A percentile compares a stretch with the other conserved stretches of the same genome.
Conservation (phyloP, 257 asterid genomes). For the Ajuga chamaepitys region DNA sequence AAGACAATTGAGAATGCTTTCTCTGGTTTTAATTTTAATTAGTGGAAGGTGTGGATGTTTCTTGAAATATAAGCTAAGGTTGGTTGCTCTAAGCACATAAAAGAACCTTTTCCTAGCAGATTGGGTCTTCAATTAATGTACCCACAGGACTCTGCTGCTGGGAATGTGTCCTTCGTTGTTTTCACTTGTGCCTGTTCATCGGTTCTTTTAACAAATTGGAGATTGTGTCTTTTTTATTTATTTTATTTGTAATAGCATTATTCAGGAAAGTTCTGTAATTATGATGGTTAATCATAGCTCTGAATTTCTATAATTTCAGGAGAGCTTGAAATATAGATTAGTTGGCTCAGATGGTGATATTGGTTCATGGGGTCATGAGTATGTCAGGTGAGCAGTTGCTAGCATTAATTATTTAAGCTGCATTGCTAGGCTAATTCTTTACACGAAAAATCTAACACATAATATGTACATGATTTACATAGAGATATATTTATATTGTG, state of each 20-base stretch:
- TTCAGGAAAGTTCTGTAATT: neutral
- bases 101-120: neutral
- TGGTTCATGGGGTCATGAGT: slow-evolving; percentile 99
- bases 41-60: neutral
- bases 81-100: neutral
- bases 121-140: neutral
- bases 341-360: slow-evolving; percentile 85
- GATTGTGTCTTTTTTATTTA: neutral
- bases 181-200: neutral
- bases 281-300: neutral
- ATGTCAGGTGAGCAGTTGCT: slow-evolving; percentile 61
- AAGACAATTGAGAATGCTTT: neutral
- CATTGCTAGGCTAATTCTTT: neutral
- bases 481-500: neutral
- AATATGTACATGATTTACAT: neutral
- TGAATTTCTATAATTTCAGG: slow-evolving; percentile 46
- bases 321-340: slow-evolving; percentile 88
- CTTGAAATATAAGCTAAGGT: neutral
- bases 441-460: neutral
- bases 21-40: neutral
- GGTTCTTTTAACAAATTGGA: neutral
- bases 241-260: slow-evolving; percentile 6
- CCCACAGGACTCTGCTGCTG: neutral
- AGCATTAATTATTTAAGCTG: neutral
- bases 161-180: neutral